Base-by-base conservation (phyloP, 208 protist species). In the Trypanosomatidae sp. region DNA sequence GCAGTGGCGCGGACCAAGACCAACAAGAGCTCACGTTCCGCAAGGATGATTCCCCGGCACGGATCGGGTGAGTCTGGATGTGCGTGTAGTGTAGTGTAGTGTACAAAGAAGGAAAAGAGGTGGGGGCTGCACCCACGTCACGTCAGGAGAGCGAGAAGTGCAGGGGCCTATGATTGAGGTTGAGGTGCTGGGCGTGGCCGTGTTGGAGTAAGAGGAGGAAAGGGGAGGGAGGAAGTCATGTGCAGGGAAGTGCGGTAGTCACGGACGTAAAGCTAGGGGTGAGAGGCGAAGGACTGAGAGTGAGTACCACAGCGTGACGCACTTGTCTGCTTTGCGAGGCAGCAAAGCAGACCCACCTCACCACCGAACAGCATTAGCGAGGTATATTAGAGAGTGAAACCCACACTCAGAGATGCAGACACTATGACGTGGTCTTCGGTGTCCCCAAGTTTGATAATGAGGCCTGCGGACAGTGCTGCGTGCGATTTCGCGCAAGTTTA, bases 81-180 rank as follows among this genome's bases (percentile, higher is more conserved):
- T 36, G 36, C 33, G 19, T 39, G 36, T 0, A 36, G 36, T 39
- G 36, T 39, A 39, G 36, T 39, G 36, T 39, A 39, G 36, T 6
- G 36, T 39, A 39, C 36, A 39, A 3, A 65, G 59, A n/a, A 15
- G 19, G 46, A 6, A 60, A 80, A 53, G 30, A 53, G 68, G 36
- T 67, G 76, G 68, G 33, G 71, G 41, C 12, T n/a, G 30, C 30
- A 33, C n/a, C 17, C 52, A 66, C 25, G 62, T 15, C 36, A 36
- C 62, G 59, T 64, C 33, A 81, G 53, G 28, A 69, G 30, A 52
- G 44, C 13, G 36, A 69, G 44, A 9, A 33, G 65, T 43, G 43
- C 39, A 17, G 56, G 10, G 56, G 28, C n/a, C 1, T 46, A 44
- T 46, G 10, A 47, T 65, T 17, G 60, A 3, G 60, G 3, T 46